Conservation (phyloP, 257 asterid species). For the Solanum appendiculatum region DNA sequence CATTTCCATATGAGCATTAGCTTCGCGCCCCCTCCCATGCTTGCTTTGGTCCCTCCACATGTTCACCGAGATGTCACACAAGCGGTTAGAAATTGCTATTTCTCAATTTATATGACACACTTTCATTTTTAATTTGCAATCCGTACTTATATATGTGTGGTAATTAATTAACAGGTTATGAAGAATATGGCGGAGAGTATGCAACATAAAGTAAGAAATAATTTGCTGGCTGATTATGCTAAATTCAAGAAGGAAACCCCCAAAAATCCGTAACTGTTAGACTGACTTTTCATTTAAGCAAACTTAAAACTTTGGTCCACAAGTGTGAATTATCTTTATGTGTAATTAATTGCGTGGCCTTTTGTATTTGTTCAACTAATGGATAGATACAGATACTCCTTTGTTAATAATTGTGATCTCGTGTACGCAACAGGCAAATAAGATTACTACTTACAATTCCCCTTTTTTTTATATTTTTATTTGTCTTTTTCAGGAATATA, state of each 20-base stretch:
- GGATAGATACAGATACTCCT: not conserved
- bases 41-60: not conserved
- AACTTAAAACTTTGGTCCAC: not conserved
- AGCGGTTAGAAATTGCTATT: not conserved
- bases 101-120: too few relatives aligned
- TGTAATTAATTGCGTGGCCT: not conserved
- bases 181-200: not conserved
- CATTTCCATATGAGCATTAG: not conserved
- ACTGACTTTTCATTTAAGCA: not conserved
- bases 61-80: not conserved
- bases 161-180: not conserved
- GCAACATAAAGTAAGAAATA: not conserved
- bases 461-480: too few relatives aligned
- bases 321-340: not conserved
- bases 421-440: not conserved
- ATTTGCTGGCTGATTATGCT: not conserved
- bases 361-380: not conserved
- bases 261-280: not conserved
- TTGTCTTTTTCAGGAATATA: too few relatives aligned
- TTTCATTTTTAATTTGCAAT: too few relatives aligned
- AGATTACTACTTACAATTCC: not conserved
- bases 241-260: not conserved
- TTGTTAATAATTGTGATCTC: not conserved
- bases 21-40: not conserved
- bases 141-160: too few relatives aligned